These are phyloP conservation scores for Misopates orontium DNA, from an alignment of 257 asterid genomes.

Conservation along the genomic window DNA sequence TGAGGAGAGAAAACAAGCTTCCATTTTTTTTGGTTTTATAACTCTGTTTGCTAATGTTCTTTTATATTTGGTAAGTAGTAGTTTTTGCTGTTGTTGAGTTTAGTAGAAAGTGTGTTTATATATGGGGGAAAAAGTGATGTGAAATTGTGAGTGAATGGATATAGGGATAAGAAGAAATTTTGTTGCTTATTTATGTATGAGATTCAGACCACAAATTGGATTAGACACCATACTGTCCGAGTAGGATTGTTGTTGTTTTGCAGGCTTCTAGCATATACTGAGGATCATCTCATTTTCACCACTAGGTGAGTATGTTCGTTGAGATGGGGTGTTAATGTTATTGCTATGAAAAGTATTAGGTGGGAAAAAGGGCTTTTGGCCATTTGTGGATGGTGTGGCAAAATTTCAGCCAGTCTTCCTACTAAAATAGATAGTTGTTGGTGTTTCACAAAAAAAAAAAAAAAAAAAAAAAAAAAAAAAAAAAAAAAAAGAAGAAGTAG, in stretches of 20 bases:
- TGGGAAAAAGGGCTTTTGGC: slow-evolving; percentile 8
- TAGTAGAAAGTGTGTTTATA: background rate
- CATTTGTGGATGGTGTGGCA: slow-evolving; percentile 29
- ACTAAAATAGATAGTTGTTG: too few species aligned
- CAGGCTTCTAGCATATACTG: slow-evolving; percentile 10
- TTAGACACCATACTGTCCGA: slow-evolving; percentile 39
- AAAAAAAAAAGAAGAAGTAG: too few species aligned
- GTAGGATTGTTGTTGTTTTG: slow-evolving; percentile 29
- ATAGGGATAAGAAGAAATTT: slow-evolving; percentile 34
- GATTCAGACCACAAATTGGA: slow-evolving; percentile 46
- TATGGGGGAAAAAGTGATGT: background rate
- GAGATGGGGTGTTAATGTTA: background rate
- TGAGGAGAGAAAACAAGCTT: slow-evolving; percentile 55
- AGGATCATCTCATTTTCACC: slow-evolving; percentile 1
- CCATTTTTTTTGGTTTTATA: slow-evolving; percentile 25
- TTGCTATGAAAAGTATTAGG: background rate
- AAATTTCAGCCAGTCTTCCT: slow-evolving; percentile 32
- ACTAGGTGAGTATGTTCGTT: slow-evolving; percentile 12
- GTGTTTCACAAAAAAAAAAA: too few species aligned
- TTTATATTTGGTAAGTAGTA: too few species aligned
- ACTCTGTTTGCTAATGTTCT: too few species aligned
- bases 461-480: too few species aligned
- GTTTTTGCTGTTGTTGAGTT: background rate
- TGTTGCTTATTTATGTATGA: slow-evolving; percentile 20
- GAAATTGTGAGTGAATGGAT: slow-evolving; percentile 15